These are phyloP conservation scores for Vitis labrusca DNA, from an alignment of 164 flowering plant genomes.

Conservation along the genomic window DNA sequence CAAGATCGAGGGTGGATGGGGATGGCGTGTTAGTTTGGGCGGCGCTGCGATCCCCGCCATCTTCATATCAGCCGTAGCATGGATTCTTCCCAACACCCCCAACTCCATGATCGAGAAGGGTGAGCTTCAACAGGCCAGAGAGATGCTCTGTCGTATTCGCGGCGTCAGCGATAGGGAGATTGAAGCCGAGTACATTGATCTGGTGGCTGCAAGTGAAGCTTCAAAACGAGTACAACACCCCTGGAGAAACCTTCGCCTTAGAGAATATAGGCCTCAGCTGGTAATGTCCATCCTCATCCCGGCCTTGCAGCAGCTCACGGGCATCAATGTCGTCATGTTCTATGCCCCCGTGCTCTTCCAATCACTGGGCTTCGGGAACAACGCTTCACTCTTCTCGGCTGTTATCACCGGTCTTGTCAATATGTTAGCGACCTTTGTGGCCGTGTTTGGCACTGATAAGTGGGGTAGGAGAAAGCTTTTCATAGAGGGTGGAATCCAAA, in stretches of 20 bases:
- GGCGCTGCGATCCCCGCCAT: constrained; percentile 26
- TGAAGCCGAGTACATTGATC: constrained; percentile 9
- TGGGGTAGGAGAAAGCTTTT: constrained; percentile 9
- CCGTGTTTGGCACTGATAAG: constrained; percentile 7
- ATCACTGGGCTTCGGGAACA: constrained; percentile 8
- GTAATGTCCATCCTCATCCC: constrained; percentile 5
- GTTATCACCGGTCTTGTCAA: constrained; percentile 10
- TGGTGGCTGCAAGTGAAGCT: constrained; percentile 6
- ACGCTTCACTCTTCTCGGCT: constrained; percentile 12
- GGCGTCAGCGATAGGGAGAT: constrained; percentile 7
- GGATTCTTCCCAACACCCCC: constrained; percentile 35
- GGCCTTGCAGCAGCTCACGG: constrained; percentile 12
- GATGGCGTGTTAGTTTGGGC: constrained; percentile 33
- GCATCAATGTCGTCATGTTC: constrained; percentile 20
- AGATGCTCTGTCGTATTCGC: background rate
- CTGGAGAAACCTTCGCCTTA: constrained; percentile 2
- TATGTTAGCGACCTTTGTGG: constrained; percentile 1
- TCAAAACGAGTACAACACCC: constrained; percentile 8
- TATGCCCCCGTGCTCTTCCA: constrained; percentile 17
- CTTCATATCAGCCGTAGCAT: constrained; percentile 17
- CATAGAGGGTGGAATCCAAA: constrained; percentile 6
- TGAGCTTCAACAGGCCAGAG: background rate
- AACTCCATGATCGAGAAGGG: constrained; percentile 22
- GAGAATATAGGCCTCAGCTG: constrained; percentile 12
- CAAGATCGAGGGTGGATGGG: constrained; percentile 19